phyloP scores from a whole-genome alignment of 257 asterid species.

The Solanum chiquidenum region DNA sequence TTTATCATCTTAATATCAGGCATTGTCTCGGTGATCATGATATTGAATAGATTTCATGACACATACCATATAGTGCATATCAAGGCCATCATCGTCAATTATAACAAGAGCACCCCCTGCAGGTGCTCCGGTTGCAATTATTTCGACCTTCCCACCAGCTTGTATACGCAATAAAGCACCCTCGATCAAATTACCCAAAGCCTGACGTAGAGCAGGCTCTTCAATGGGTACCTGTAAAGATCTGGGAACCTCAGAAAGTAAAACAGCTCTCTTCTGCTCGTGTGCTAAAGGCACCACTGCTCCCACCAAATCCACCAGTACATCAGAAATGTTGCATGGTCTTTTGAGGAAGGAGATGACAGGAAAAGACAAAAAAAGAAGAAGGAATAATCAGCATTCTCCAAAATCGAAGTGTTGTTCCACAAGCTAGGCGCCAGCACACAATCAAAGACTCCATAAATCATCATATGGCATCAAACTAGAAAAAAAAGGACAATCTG shows the following conservation, averaged over 20 bases:
- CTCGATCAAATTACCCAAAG: constrained; percentile 86
- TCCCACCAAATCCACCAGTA: constrained; percentile 67
- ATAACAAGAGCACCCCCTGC: constrained; percentile 84
- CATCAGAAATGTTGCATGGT: constrained; percentile 59
- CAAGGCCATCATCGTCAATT: constrained; percentile 92
- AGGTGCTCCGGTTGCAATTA: constrained; percentile 66
- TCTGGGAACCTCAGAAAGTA: constrained; percentile 49
- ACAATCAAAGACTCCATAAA: neutral
- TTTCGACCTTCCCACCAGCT: constrained; percentile 67
- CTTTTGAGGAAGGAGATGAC: constrained; percentile 19
- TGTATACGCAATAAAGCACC: constrained; percentile 78
- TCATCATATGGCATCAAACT: neutral
- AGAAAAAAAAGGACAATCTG: neutral
- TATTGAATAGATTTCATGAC: neutral
- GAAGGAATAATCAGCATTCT: neutral
- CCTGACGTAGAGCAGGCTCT: constrained; percentile 89
- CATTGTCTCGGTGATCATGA: neutral
- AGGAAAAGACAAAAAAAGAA: neutral
- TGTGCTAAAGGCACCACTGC: constrained; percentile 78
- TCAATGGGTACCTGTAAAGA: constrained; percentile 67
- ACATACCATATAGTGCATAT: constrained; percentile 93
- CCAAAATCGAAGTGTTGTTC: neutral
- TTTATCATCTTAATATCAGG: neutral
- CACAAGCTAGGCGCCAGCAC: neutral
- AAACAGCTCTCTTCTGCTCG: constrained; percentile 51